Evolutionary conservation across 106 monocot species (phyloP).

Genomic region (Triglochin maritima): DNA sequence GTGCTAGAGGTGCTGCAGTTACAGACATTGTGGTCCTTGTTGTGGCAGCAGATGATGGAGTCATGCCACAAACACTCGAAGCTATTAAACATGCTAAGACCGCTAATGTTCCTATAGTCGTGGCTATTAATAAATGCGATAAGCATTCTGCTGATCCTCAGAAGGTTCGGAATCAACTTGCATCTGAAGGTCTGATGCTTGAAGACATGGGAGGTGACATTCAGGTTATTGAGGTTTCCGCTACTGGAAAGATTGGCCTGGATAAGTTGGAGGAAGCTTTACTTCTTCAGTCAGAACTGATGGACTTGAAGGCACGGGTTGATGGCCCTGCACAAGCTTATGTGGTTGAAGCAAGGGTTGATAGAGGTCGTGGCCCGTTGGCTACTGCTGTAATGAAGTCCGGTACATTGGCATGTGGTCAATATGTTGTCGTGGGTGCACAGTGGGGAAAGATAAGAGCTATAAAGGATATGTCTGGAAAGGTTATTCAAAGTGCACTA

Average conservation of each 20-base stretch:
- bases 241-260: conserved; percentile 44
- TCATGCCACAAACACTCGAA: conserved; percentile 96
- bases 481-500: conserved; percentile 26
- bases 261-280: conserved; percentile 91
- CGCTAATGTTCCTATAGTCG: conserved; percentile 83
- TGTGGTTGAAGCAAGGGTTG: conserved; percentile 93
- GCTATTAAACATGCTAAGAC: conserved; percentile 79
- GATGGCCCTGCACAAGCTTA: conserved; percentile 84
- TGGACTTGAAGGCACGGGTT: conserved; percentile 79
- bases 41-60: conserved; percentile 95
- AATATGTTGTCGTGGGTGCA: conserved; percentile 76
- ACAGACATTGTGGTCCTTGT: conserved; percentile 96
- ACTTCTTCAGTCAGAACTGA: conserved; percentile 89
- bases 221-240: conserved; percentile 91
- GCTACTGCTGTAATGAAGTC: conserved; percentile 82
- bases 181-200: conserved; percentile 66
- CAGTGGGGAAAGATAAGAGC: conserved; percentile 79
- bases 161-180: conserved; percentile 71
- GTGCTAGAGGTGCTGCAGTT: conserved; percentile 92
- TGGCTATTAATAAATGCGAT: conserved; percentile 98
- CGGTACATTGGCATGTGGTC: conserved; percentile 59
- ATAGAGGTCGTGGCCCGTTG: conserved; percentile 74
- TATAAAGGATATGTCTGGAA: conserved; percentile 59
- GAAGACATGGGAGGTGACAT: conserved; percentile 96
- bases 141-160: conserved; percentile 83